Base-by-base conservation (phyloP, 139 green algal genomes). In the Parachlorella kessleri region DNA sequence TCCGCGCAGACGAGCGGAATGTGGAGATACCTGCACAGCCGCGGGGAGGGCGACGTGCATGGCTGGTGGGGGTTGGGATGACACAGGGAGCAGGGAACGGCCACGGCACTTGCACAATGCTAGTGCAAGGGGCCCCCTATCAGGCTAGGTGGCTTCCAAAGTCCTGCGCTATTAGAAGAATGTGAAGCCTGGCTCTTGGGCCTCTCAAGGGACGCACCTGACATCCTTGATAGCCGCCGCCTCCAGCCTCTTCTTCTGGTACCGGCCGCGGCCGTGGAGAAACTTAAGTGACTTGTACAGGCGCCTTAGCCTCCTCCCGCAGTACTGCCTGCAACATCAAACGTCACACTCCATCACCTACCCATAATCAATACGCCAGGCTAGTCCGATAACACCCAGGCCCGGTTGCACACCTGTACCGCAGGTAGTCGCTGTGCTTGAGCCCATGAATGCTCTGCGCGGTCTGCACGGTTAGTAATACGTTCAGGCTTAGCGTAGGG, bases 321-420 rank as follows among this genome's bases (percentile, higher is more conserved):
- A 98, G 82, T 98, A 98, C 30, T 93, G 84, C 84, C 94, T 98
- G 92, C 65, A 83, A 14, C n/a, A n/a, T n/a, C n/a, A n/a, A n/a
- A n/a, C n/a, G n/a, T n/a, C n/a, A n/a, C n/a, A n/a, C n/a, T n/a
- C n/a, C n/a, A n/a, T n/a, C n/a, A n/a, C n/a, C n/a, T n/a, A 66
- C 68, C 35, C 26, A 77, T 48, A 68, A 69, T 24, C 0, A 37
- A 6, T 42, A 8, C n/a, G 72, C 24, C 30, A 71, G 32, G 35
- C 72, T 24, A 39, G 14, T n/a, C n/a, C n/a, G n/a, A n/a, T n/a
- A n/a, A n/a, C n/a, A n/a, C n/a, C n/a, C n/a, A n/a, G n/a, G n/a
- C n/a, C n/a, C n/a, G n/a, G 42, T 36, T 6, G 4, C 63, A 68
- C 38, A 70, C 82, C 82, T 87, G 55, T 87, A 87, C n/a, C 82